Conservation (phyloP, 2,329 filamentous ascomycete species). For the Epichloe baconii region DNA sequence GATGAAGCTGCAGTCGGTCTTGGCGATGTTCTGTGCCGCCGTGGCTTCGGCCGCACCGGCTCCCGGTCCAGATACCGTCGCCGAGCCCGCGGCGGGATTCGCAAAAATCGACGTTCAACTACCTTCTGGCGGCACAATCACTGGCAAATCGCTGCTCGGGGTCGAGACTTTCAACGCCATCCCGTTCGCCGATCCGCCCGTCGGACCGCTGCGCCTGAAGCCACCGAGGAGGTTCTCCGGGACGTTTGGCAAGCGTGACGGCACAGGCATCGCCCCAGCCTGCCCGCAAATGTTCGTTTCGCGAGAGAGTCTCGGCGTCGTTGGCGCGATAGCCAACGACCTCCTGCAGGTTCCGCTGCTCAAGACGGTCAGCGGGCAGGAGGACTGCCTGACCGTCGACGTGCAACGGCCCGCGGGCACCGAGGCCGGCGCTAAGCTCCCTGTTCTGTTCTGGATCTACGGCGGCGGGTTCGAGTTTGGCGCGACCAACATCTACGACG, state of each 20-base stretch:
- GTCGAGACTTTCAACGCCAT: slow-evolving; percentile 64
- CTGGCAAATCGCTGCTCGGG: slow-evolving; percentile 28
- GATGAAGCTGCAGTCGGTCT: neutral
- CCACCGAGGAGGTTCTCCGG: slow-evolving; percentile 48
- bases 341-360: slow-evolving; percentile 45
- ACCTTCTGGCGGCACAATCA: slow-evolving; percentile 43
- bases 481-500: neutral
- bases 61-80: slow-evolving; percentile 7
- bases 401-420: slow-evolving; percentile 47
- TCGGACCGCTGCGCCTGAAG: slow-evolving; percentile 52
- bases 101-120: slow-evolving; percentile 40
- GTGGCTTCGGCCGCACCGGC: slow-evolving; percentile 11
- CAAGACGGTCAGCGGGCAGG: slow-evolving; percentile 39
- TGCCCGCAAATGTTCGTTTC: slow-evolving; percentile 63
- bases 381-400: slow-evolving; percentile 52
- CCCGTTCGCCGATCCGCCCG: slow-evolving; percentile 59
- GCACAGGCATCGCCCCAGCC: slow-evolving; percentile 41
- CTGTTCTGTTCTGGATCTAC: slow-evolving; percentile 33
- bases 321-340: slow-evolving; percentile 32
- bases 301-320: slow-evolving; percentile 25
- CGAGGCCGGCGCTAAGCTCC: slow-evolving; percentile 40
- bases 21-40: slow-evolving; percentile 6
- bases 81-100: slow-evolving; percentile 22
- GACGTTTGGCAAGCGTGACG: slow-evolving; percentile 46
- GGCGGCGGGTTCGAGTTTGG: slow-evolving; percentile 4